Evolutionary conservation across 2,329 filamentous ascomycete species (phyloP), one percentile per base, ranked within the genome.

Genomic region (Atkinsonella texensis): DNA sequence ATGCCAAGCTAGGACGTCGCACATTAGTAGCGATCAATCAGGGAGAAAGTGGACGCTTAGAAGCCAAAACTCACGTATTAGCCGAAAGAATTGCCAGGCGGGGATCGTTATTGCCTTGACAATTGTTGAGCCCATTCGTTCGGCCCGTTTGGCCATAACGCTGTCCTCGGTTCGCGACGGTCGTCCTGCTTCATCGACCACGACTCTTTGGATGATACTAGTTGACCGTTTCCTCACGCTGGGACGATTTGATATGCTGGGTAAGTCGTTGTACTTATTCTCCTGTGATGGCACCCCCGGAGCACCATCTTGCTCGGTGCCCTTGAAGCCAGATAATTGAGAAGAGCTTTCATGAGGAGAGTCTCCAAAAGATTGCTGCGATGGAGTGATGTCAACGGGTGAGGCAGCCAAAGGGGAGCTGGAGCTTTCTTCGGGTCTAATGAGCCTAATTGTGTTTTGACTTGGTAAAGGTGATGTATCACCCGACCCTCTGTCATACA

Each of bases 71-170:
- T 70, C 72, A 89, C 86, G 90, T 60, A 96, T 89, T 28, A 97
- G 73, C 61, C 87, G 89, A 69, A 96, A 97, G 63, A 97, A 95
- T 62, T 96, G 91, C 89, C 90, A 97, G 2, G 93, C 93, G 39
- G 91, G 91, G 73, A 97, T 95, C 53, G 91, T 84, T 13, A 97
- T 86, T 60, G 95, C 90, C 62, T 91, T 95, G 58, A 70, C 74
- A 52, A 75, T 72, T 2, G 70, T 74, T 12, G 76, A 77, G 10
- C 58, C 72, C 66, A 63, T 74, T 63, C 58, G 64, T 65, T 60
- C 71, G 66, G 58, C 68, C 64, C 65, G 71, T 55, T 71, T 68
- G 41, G 73, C 63, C 32, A 75, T 61, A 13, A 64, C 70, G 15
- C 64, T 61, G 13, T 69, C 64, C 28, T 75, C 71, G 2, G 70